phyloP scores from a whole-genome alignment of 768 basidiomycete genomes.

The Auricularia sp. region DNA sequence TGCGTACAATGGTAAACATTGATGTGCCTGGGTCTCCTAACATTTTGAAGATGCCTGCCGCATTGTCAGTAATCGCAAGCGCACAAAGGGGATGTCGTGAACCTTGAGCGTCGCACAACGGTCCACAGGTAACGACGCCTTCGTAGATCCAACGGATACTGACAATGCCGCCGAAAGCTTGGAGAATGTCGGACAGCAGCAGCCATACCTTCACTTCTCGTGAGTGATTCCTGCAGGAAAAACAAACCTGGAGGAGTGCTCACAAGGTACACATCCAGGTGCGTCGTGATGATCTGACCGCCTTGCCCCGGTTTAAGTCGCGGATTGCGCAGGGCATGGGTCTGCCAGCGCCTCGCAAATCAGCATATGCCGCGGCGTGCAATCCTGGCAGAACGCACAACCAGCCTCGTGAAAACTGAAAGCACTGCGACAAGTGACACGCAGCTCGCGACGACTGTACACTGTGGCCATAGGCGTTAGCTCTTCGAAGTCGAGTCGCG shows the following conservation, averaged over 20 bases:
- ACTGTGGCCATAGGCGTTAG: not conserved
- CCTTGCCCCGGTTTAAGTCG: conserved; percentile 9
- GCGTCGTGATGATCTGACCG: conserved; percentile 18
- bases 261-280: conserved; percentile 35
- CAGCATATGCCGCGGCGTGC: conserved; percentile 17
- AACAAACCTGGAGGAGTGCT: conserved; percentile 13
- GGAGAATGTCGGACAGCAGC: conserved; percentile 26
- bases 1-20: conserved; percentile 31
- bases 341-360: conserved; percentile 3
- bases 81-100: not conserved
- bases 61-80: not conserved
- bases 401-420: conserved; percentile 23
- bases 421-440: conserved; percentile 27
- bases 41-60: conserved; percentile 16
- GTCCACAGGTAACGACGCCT: conserved; percentile 25
- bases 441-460: conserved; percentile 18
- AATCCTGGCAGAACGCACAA: conserved; percentile 20
- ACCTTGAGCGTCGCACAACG: conserved; percentile 32
- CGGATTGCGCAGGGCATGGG: conserved; percentile 5
- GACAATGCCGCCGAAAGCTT: conserved; percentile 29
- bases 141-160: conserved; percentile 28
- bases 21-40: conserved; percentile 34
- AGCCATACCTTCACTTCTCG: conserved; percentile 12
- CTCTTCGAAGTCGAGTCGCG: too few relatives aligned
- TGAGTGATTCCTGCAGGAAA: not conserved